Conservation (phyloP, 2,329 filamentous ascomycete genomes). For the Ceratocystis variospora region DNA sequence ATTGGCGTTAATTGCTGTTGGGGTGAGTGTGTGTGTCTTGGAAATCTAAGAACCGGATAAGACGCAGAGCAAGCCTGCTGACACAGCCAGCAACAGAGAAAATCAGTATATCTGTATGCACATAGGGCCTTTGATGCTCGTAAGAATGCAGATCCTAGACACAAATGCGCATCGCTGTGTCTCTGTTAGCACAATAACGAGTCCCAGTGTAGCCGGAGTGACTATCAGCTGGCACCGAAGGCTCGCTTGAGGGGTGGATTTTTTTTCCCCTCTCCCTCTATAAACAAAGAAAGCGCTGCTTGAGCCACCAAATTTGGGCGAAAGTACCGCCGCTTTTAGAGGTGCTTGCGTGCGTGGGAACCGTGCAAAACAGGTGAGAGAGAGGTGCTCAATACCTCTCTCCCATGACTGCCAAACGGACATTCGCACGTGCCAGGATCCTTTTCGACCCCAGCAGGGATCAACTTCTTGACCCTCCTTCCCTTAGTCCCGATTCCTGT, state of each 20-base stretch:
- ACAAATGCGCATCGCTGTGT: not conserved
- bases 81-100: not conserved
- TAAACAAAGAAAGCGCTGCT: too few species aligned
- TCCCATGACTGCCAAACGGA: too few species aligned
- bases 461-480: too few species aligned
- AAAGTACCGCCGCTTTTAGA: too few species aligned
- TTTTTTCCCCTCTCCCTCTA: too few species aligned
- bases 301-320: too few species aligned
- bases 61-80: not conserved
- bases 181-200: not conserved
- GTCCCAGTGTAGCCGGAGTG: not conserved
- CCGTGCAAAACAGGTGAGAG: too few species aligned
- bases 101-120: not conserved
- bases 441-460: too few species aligned
- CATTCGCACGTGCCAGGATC: too few species aligned
- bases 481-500: too few species aligned
- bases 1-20: not conserved
- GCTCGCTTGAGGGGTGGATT: not conserved
- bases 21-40: not conserved
- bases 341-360: too few species aligned
- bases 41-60: not conserved
- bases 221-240: not conserved
- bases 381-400: too few species aligned
- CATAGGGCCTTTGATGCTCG: not conserved
- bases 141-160: not conserved